Conservation (phyloP, 495 filamentous ascomycete species). For the Cairneyella variabilis region DNA sequence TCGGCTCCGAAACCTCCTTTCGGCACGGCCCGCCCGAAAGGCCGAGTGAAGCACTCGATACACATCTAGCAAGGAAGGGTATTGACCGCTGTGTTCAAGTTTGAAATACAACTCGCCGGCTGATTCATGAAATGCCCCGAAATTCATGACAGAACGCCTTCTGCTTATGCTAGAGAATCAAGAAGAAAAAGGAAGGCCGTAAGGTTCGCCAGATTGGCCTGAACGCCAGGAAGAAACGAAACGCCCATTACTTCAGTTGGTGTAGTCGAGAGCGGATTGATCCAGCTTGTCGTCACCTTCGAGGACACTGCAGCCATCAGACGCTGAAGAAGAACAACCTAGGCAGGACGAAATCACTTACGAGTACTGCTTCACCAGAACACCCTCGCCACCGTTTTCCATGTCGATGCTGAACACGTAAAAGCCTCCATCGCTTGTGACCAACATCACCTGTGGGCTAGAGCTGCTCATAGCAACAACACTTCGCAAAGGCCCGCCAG, state of each 20-base stretch:
- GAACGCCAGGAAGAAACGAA: not conserved
- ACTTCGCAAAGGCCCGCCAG: slow-evolving; percentile 57
- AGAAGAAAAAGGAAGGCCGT: too few species aligned
- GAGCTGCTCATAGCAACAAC: slow-evolving; percentile 95
- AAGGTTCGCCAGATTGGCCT: too few species aligned
- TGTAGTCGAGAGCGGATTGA: slow-evolving; percentile 27
- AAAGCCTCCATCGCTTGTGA: slow-evolving; percentile 91
- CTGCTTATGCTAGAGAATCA: too few species aligned
- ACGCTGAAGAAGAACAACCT: not conserved
- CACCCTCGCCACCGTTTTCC: slow-evolving; percentile 93
- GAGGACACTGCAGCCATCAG: slow-evolving; percentile 36
- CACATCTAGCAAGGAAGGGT: too few species aligned
- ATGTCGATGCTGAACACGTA: slow-evolving; percentile 94
- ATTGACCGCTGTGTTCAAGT: too few species aligned
- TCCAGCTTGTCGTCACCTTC: slow-evolving; percentile 49
- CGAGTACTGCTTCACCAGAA: slow-evolving; percentile 84
- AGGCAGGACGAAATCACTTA: slow-evolving; percentile 40
- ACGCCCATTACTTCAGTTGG: slow-evolving; percentile 10
- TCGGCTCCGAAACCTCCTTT: too few species aligned
- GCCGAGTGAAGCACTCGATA: too few species aligned
- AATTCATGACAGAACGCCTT: too few species aligned
- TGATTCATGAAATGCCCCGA: too few species aligned
- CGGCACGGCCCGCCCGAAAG: too few species aligned
- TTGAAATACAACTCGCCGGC: too few species aligned
- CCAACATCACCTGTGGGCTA: slow-evolving; percentile 94